Base-by-base conservation (phyloP, 2,329 filamentous ascomycete species). In the Hymenoscyphus salicellus region DNA sequence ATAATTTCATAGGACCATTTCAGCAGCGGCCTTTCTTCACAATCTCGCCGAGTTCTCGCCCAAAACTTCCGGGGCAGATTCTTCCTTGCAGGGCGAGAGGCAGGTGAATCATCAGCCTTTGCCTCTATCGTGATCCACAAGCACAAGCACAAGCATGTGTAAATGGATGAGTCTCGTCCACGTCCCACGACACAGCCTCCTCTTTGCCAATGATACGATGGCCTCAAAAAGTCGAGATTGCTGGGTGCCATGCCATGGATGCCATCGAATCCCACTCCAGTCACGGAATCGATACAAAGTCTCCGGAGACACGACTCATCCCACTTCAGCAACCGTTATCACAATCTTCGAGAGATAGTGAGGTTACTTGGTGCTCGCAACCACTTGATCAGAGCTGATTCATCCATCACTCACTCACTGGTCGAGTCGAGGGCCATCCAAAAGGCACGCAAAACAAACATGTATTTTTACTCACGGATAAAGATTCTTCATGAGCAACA, bases 41-140 rank as follows among this genome's bases (percentile, higher is more conserved):
- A 16, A 16, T 16, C 36, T 14, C 41, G 41, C 41, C 41, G 41
- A 20, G n/a, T 23, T 20, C n/a, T 23, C n/a, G 5, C 41, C 41
- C n/a, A 17, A 23, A 23, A 46, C 41, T 4, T 23, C 23, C 46
- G 20, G 20, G 1, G 20, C 23, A 23, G 11, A 14, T 5, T 23
- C 20, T 23, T 26, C n/a, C 20, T 52, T 26, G 46, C 36, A 38
- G 14, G 36, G 28, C 28, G 3, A 30, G 28, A 30, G 28, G 11
- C 36, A 17, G 36, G 36, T 38, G 16, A 38, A 38, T 38, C 36
- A 38, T 38, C 36, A 38, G 3, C 36, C 46, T 52, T 23, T 52
- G 46, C 46, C 46, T 23, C 46, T 52, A 52, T 52, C 46, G 20
- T 52, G 46, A 52, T 52, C 46, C 46, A 52, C 46, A 14, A 23